These are phyloP conservation scores for Pichia sp. DNA, from an alignment of 1,139 yeast species.

Conservation along the genomic window DNA sequence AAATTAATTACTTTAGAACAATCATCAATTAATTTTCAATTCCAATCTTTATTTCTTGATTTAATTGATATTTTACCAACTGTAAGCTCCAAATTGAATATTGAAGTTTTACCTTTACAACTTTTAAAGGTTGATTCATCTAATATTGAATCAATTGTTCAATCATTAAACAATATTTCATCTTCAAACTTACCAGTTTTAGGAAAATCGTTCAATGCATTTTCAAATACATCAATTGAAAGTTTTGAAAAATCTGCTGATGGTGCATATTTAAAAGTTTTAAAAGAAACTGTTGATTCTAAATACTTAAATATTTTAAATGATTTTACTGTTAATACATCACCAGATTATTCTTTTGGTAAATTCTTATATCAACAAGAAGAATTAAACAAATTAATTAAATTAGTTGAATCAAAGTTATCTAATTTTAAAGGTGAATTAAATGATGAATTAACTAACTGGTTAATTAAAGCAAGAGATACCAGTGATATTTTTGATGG, in stretches of 20 bases:
- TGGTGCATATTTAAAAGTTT: constrained; percentile 69
- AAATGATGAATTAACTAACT: constrained; percentile 56
- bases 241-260: constrained; percentile 48
- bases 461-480: constrained; percentile 49
- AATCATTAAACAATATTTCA: constrained; percentile 48
- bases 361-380: constrained; percentile 55
- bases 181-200: constrained; percentile 49
- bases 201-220: constrained; percentile 38
- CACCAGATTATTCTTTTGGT: constrained; percentile 90
- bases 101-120: constrained; percentile 52
- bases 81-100: constrained; percentile 32
- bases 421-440: constrained; percentile 34
- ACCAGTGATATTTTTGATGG: constrained; percentile 24
- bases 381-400: constrained; percentile 41
- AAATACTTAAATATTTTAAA: constrained; percentile 44
- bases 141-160: constrained; percentile 41
- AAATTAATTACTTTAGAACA: constrained; percentile 60
- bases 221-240: constrained; percentile 25
- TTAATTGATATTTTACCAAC: constrained; percentile 54
- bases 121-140: constrained; percentile 43
- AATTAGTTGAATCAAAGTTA: constrained; percentile 44
- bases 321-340: constrained; percentile 47
- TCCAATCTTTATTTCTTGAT: constrained; percentile 65
- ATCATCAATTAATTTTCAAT: constrained; percentile 47
- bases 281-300: constrained; percentile 47